Percentiles rank a stretch among this genome's conserved stretches.
Evolutionary conservation across 805 yeast genomes (phyloP).

Genomic region (Lachancea kluyveri): DNA sequence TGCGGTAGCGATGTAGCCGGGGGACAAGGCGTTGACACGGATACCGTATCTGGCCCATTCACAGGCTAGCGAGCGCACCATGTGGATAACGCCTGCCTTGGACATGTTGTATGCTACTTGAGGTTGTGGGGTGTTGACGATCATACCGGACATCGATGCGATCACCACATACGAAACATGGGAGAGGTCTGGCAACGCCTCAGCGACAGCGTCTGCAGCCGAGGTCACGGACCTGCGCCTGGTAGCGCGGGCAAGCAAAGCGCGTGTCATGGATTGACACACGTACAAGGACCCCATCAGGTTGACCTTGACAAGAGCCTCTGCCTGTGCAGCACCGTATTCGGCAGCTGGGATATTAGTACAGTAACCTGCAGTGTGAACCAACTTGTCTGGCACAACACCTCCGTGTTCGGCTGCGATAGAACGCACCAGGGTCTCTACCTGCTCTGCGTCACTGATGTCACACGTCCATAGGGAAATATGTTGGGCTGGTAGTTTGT

Average conservation of each 20-base stretch:
- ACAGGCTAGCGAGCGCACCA: slow-evolving; percentile 67
- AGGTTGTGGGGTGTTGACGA: slow-evolving; percentile 75
- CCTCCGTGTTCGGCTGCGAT: slow-evolving; percentile 52
- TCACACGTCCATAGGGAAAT: slow-evolving; percentile 68
- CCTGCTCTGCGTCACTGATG: slow-evolving; percentile 57
- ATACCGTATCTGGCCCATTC: slow-evolving; percentile 78
- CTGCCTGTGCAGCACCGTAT: slow-evolving; percentile 67
- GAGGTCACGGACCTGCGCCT: slow-evolving; percentile 48
- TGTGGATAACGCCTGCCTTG: slow-evolving; percentile 80
- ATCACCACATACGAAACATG: slow-evolving; percentile 50
- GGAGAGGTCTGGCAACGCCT: slow-evolving; percentile 25
- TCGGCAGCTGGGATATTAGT: slow-evolving; percentile 75
- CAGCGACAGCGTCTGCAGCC: slow-evolving; percentile 37
- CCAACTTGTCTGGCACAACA: slow-evolving; percentile 54
- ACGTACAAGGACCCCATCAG: slow-evolving; percentile 70
- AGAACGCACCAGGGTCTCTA: slow-evolving; percentile 46
- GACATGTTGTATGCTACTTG: slow-evolving; percentile 79
- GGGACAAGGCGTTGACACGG: slow-evolving; percentile 72
- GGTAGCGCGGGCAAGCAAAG: slow-evolving; percentile 12
- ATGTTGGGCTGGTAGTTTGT: slow-evolving; percentile 25
- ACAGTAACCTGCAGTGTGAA: slow-evolving; percentile 82
- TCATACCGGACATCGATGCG: slow-evolving; percentile 76
- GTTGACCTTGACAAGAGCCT: slow-evolving; percentile 62
- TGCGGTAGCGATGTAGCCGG: slow-evolving; percentile 78
- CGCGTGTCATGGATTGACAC: slow-evolving; percentile 21